Evolutionary conservation across 305 asterid species (phyloP).

Genomic region (Withania somnifera): DNA sequence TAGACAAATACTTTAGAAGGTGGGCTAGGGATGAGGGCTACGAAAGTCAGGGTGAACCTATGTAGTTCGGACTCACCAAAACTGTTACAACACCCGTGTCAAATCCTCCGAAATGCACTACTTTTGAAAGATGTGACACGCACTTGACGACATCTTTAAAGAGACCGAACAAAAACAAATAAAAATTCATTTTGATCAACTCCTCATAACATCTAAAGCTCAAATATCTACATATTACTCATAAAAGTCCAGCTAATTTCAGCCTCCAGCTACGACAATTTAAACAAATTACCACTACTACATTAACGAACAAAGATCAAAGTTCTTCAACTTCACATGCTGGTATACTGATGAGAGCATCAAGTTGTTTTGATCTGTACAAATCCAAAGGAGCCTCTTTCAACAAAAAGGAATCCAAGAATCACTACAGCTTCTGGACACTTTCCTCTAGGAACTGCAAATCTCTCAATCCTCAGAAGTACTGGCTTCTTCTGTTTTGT

Average conservation of each 20-base stretch:
- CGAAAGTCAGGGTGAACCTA: background rate
- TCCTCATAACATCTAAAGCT: background rate
- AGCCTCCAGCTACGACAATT: background rate
- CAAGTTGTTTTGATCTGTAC: background rate
- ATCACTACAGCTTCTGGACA: background rate
- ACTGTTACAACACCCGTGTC: background rate
- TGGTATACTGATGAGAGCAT: background rate
- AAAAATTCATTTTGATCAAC: background rate
- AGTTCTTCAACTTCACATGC: background rate
- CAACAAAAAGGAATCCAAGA: background rate
- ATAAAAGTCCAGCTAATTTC: background rate
- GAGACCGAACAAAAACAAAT: background rate
- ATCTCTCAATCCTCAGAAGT: slow-evolving; percentile 37
- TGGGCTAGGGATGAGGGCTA: no score
- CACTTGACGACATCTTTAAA: background rate
- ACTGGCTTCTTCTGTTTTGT: slow-evolving; percentile 55
- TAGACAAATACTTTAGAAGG: no score
- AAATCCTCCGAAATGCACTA: background rate
- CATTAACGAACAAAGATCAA: background rate
- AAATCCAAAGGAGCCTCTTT: background rate
- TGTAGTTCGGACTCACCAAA: background rate
- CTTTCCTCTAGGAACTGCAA: background rate
- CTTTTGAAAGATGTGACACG: background rate
- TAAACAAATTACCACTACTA: background rate
- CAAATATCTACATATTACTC: background rate